Conservation (phyloP, 1,284 basidiomycete genomes). For the Ceratobasidium sp. region DNA sequence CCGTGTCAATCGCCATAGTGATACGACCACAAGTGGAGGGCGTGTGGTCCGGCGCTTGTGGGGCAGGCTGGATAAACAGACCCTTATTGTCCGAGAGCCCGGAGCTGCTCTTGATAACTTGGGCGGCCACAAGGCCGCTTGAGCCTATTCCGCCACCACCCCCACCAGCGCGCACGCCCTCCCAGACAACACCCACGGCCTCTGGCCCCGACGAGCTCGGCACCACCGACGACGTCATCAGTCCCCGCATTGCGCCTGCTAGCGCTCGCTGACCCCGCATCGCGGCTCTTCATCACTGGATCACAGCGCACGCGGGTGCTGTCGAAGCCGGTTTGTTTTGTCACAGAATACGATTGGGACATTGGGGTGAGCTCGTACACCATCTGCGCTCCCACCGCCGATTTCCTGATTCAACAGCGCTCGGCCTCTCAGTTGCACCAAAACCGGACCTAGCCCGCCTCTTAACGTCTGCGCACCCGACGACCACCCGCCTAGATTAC, state of each 20-base stretch:
- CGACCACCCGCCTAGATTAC: slow-evolving; percentile 26
- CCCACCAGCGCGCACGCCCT: slow-evolving; percentile 11
- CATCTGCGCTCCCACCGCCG: slow-evolving; percentile 25
- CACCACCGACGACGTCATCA: slow-evolving; percentile 16
- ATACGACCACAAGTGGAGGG: background rate
- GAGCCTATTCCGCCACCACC: slow-evolving; percentile 15
- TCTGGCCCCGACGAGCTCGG: slow-evolving; percentile 3
- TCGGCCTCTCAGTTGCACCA: slow-evolving; percentile 37
- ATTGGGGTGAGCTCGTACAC: slow-evolving; percentile 22
- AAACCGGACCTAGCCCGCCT: slow-evolving; percentile 35
- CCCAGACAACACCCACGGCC: background rate
- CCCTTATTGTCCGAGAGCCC: slow-evolving; percentile 2
- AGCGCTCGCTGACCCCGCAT: background rate
- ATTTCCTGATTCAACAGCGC: slow-evolving; percentile 21
- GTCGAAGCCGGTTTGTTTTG: background rate
- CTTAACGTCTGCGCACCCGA: slow-evolving; percentile 21
- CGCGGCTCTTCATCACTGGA: slow-evolving; percentile 9
- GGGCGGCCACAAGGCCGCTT: slow-evolving; percentile 10
- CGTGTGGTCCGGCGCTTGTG: slow-evolving; percentile 2
- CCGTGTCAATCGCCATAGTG: slow-evolving; percentile 1
- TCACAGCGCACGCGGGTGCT: background rate
- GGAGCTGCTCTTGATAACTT: background rate
- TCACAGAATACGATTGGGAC: slow-evolving; percentile 4
- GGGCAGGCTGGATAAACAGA: background rate
- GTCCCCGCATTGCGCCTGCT: background rate